These are phyloP conservation scores for Erysiphe neolycopersici DNA, from an alignment of 2,329 filamentous ascomycete species.

Conservation along the genomic window DNA sequence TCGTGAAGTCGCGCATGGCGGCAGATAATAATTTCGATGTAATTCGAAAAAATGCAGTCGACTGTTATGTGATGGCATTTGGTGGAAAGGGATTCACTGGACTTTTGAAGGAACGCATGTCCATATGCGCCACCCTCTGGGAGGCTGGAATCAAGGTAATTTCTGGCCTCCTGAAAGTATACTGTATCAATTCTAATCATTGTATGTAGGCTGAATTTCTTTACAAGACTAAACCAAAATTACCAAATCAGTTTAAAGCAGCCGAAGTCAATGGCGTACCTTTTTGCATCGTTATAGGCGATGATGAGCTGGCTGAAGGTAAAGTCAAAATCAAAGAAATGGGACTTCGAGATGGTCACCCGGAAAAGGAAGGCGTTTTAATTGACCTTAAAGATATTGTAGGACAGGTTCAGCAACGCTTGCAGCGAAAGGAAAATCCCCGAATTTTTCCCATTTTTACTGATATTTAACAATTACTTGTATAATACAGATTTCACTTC, in stretches of 20 bases:
- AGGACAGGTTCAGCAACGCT: constrained; percentile 29
- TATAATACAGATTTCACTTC: too few species aligned
- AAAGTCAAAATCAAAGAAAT: constrained; percentile 76
- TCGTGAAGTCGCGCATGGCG: constrained; percentile 53
- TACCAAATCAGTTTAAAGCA: constrained; percentile 72
- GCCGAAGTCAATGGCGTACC: constrained; percentile 59
- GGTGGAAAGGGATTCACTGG: constrained; percentile 66
- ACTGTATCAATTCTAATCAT: background rate
- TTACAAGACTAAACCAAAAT: constrained; percentile 75
- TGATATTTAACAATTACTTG: too few species aligned
- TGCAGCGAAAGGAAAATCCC: constrained; percentile 14
- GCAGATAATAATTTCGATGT: constrained; percentile 27
- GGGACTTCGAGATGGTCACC: constrained; percentile 53
- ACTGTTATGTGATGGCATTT: constrained; percentile 89
- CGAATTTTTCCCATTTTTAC: too few species aligned
- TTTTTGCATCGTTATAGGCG: constrained; percentile 68
- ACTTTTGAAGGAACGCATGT: constrained; percentile 60
- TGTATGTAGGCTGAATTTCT: constrained; percentile 46
- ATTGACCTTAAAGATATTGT: constrained; percentile 38
- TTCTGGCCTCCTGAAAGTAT: background rate
- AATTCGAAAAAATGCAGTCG: constrained; percentile 46
- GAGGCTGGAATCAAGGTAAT: constrained; percentile 58
- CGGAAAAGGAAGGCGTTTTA: constrained; percentile 68
- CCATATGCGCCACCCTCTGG: constrained; percentile 52
- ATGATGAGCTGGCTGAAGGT: constrained; percentile 62